Evolutionary conservation across 257 asterid species (phyloP), one percentile per base, ranked within the genome.

Genomic region (Leptodermis oblonga): DNA sequence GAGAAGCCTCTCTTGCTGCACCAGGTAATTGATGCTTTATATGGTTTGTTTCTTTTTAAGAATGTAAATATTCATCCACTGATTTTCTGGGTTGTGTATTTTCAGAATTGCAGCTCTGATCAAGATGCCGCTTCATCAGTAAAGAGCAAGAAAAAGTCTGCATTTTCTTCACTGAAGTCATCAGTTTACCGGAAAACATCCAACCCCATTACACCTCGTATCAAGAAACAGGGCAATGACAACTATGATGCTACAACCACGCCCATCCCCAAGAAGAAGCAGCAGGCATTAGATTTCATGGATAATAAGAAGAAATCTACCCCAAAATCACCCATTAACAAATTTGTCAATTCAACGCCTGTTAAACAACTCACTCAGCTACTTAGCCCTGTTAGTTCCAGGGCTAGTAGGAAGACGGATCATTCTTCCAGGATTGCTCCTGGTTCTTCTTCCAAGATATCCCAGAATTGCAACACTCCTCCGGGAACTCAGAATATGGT

Each of bases 1-100:
- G 92, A 89, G 85, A 89, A 80, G 80, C 98, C 96, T 69, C 82
- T 89, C 73, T 76, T 89, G 67, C 51, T 89, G 51, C 67, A 62
- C 25, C 84, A 86, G 98, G 96, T 88, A 62, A 52, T 33, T 6
- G 14, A 31, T 48, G 6, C 12, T 25, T 17, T 30, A 20, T 36
- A 20, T 13, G 31, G 43, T 14, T 33, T 31, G 43, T 28, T 4
- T 58, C 31, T 28, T 59, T 59, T 23, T 26, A 30, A 20, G 52
- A 46, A 3, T 46, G n/a, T n/a, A 46, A 17, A 46, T 46, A 46
- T 15, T 13, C 4, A 1, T 51, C 49, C 28, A 11, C 33, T n/a
- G 67, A 2, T 9, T 36, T 62, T n/a, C 15, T 62, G 48, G 23
- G 14, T 8, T 49, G 23, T 30, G 22, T 77, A 42, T 71, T 12